Evolutionary conservation across 2,329 filamentous ascomycete genomes (phyloP).

Genomic region (Helotiales sp.): DNA sequence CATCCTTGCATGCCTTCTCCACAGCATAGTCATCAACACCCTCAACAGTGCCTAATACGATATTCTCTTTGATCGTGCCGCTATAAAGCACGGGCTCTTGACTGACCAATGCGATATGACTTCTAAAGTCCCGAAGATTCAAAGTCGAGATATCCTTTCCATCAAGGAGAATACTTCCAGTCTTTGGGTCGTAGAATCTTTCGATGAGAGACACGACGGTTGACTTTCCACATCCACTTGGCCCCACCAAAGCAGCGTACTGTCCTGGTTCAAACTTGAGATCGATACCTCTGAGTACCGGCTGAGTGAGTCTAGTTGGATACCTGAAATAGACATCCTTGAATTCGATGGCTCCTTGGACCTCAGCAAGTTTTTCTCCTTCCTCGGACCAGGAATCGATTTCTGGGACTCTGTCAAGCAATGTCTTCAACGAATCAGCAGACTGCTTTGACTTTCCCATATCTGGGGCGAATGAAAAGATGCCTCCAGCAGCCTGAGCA

Average conservation of each 20-base stretch:
- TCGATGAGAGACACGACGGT: constrained; percentile 2
- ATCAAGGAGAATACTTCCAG: not conserved
- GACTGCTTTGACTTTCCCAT: constrained; percentile 89
- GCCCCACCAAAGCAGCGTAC: not conserved
- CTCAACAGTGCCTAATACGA: constrained; percentile 59
- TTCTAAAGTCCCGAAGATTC: not conserved
- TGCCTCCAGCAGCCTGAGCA: constrained; percentile 11
- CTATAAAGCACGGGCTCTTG: constrained; percentile 1
- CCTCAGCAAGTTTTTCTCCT: constrained; percentile 58
- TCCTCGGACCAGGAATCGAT: constrained; percentile 78
- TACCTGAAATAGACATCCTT: constrained; percentile 18
- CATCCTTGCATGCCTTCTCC: constrained; percentile 47
- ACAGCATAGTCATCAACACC: constrained; percentile 47
- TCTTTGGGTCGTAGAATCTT: constrained; percentile 1
- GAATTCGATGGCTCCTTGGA: constrained; percentile 65
- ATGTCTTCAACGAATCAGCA: constrained; percentile 71
- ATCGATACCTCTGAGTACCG: constrained; percentile 13
- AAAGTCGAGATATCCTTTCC: constrained; percentile 3
- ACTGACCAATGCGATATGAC: not conserved
- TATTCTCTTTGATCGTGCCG: constrained; percentile 2
- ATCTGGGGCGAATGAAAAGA: constrained; percentile 44
- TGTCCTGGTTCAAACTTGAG: constrained; percentile 41
- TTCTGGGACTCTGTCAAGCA: constrained; percentile 76
- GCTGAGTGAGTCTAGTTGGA: constrained; percentile 9
- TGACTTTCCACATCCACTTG: constrained; percentile 3